phyloP scores from a whole-genome alignment of 2,329 filamentous ascomycete genomes.

The Neofusicoccum sp. region DNA sequence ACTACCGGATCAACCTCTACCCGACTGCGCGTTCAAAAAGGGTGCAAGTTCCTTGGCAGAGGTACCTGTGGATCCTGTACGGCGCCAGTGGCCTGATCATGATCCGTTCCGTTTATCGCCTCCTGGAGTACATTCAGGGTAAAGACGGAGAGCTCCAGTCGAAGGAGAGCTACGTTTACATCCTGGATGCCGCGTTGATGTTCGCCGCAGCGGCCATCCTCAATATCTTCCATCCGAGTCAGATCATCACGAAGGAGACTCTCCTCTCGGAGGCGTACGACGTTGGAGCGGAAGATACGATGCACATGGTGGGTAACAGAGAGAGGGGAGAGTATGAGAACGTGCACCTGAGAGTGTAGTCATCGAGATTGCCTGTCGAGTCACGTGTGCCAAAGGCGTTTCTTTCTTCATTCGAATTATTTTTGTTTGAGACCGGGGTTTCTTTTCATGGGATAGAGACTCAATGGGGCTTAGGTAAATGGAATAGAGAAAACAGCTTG shows the following conservation, averaged over 20 bases:
- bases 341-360: not conserved
- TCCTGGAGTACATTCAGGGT: conserved; percentile 50
- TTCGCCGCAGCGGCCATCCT: conserved; percentile 43
- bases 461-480: too few relatives aligned
- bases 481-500: too few relatives aligned
- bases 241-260: conserved; percentile 20
- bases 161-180: conserved; percentile 48
- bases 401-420: too few relatives aligned
- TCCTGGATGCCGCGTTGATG: conserved; percentile 50
- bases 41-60: conserved; percentile 23
- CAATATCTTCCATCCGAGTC: conserved; percentile 37
- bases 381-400: too few relatives aligned
- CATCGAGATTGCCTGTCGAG: not conserved
- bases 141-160: conserved; percentile 44
- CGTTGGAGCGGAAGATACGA: not conserved
- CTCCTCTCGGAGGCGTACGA: not conserved
- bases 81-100: conserved; percentile 47
- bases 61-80: conserved; percentile 46
- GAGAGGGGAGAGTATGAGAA: not conserved
- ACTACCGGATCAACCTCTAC: conserved; percentile 24
- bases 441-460: too few relatives aligned
- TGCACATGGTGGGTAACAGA: not conserved
- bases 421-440: too few relatives aligned
- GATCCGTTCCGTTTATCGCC: conserved; percentile 48
- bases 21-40: conserved; percentile 21